Evolutionary conservation across 305 asterid genomes (phyloP), one percentile per base, ranked within the genome.

Genomic region (Rubia occidens): DNA sequence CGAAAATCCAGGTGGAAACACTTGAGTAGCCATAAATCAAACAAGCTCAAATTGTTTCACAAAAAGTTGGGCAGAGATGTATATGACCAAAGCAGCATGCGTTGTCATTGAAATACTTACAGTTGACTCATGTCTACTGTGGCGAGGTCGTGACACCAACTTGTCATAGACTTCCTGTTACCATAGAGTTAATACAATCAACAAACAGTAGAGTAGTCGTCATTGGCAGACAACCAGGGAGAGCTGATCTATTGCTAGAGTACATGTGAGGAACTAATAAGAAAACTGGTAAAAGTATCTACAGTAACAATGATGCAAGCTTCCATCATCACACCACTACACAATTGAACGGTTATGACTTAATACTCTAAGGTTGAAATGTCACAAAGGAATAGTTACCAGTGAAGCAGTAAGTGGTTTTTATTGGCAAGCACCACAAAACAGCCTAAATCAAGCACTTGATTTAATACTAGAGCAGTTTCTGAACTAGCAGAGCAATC

Each of bases 401-500:
- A 87, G 63, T 60, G 93, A 74, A 70, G 93, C 85, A 72, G 97
- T 87, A 43, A 87, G 89, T 66, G 97, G 95, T 79, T 93, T 82
- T 93, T 93, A 85, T 93, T 93, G n/a, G 98, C 97, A 74, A 90
- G 77, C 78, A 93, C 97, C 81, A 83, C 89, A 72, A 87, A 90
- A 67, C 91, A 74, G 60, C 85, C 89, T 32, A 86, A 71, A 56
- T 77, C 86, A 60, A 84, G 84, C 71, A 72, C 95, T 66, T 69
- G 82, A 51, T 74, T 82, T 75, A 93, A 84, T 75, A 86, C 61
- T 45, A 66, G 78, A 75, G 85, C 75, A 58, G 96, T 93, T 73
- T 89, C 85, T 72, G 89, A 76, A 86, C 98, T 90, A 66, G 98
- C 98, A 64, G 98, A 84, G 86, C 98, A 93, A 83, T 93, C 98